A percentile compares a stretch with the other conserved stretches of the same genome.
Conservation (phyloP, 176 grass and related monocot genomes). For the Musa itinerans region DNA sequence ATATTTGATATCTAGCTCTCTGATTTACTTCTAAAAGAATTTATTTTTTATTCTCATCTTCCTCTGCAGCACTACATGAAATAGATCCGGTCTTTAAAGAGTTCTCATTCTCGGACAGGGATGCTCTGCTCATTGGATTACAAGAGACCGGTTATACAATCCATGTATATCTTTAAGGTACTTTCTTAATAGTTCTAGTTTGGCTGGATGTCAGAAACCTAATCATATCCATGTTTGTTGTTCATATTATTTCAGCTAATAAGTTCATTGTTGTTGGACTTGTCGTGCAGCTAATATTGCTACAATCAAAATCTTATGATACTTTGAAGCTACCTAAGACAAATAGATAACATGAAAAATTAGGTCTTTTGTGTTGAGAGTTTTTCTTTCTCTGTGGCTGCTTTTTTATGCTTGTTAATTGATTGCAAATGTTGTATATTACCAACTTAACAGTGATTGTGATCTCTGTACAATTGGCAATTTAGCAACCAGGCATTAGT, state of each 20-base stretch:
- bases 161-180: conserved; percentile 99
- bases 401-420: background rate
- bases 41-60: background rate
- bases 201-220: background rate
- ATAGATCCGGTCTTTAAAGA: conserved; percentile 81
- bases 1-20: background rate
- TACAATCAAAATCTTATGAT: background rate
- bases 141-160: conserved; percentile 83
- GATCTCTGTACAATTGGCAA: conserved; percentile 6
- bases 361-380: background rate
- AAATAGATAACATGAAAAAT: too few species aligned
- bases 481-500: conserved; percentile 96
- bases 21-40: too few species aligned
- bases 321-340: too few species aligned
- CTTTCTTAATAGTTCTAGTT: background rate
- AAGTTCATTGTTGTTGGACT: background rate
- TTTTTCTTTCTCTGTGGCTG: background rate
- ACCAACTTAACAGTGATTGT: conserved; percentile 6
- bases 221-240: background rate
- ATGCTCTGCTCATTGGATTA: conserved; percentile 73
- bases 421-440: background rate
- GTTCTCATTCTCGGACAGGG: conserved; percentile 43
- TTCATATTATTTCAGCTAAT: background rate
- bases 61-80: conserved; percentile 75
- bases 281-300: background rate